Evolutionary conservation across 148 eudicot genomes (phyloP), one percentile per base, ranked within the genome.

Genomic region (Dianthus caryophyllus): DNA sequence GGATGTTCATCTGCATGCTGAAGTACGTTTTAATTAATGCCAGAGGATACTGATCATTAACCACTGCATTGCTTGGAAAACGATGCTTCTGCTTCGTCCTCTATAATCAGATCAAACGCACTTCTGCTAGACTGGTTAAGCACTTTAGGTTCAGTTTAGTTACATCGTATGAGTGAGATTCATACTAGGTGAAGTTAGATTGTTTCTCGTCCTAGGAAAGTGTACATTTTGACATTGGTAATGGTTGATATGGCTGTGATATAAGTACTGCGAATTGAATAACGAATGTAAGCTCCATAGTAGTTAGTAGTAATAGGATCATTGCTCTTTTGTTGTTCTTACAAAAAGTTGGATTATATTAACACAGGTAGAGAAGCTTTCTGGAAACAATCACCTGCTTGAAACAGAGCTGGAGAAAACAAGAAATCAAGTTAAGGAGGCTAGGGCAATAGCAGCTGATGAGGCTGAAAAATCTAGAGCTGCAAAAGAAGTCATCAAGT

Each of bases 391-490:
- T 74, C 84, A 79, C 65, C 67, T 69, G 73, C 96, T 87, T 66
- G 85, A 89, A 79, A 73, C 78, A 66, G 96, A 93, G 70, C 79
- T 89, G 64, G 85, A 83, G 81, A 83, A 49, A 78, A 82, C 81
- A 69, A 68, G 81, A 48, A 81, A 71, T 78, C 82, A 84, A 78
- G 80, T 87, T 43, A 80, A 80, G 73, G 95, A 87, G 67, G 87
- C 89, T 33, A 84, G 81, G 64, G 84, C 76, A 56, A 21, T 73
- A 49, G 87, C 95, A 61, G 80, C 74, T 27, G 90, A 85, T 71
- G 96, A 93, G 78, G 87, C 96, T 78, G 96, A 75, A 61, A 93
- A 84, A 78, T 78, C 87, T 71, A 84, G 73, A 79, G 95, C 95
- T 74, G 88, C 96, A 56, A 89, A 85, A 75, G 96, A 87, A 87